These are phyloP conservation scores for Cenococcum geophilum DNA, from an alignment of 495 filamentous ascomycete species.

Conservation along the genomic window DNA sequence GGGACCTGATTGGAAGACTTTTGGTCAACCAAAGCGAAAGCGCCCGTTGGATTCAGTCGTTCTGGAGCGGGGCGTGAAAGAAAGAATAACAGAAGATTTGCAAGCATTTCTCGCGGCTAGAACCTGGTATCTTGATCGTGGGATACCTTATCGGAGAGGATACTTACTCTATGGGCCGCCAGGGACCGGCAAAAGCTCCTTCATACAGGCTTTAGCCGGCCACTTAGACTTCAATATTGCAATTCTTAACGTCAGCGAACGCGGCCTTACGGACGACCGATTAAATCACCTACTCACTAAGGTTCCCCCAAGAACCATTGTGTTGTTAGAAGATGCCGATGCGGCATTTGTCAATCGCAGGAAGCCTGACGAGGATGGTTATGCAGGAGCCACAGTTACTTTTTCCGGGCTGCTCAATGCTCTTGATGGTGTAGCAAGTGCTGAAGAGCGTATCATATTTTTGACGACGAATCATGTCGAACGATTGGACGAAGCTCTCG, in stretches of 20 bases:
- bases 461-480: constrained; percentile 94
- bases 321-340: constrained; percentile 91
- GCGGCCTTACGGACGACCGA: constrained; percentile 87
- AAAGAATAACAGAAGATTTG: constrained; percentile 76
- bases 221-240: constrained; percentile 91
- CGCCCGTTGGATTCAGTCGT: constrained; percentile 83
- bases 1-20: constrained; percentile 73
- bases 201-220: constrained; percentile 91
- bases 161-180: constrained; percentile 93
- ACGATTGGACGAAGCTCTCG: constrained; percentile 77
- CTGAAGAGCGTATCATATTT: constrained; percentile 88
- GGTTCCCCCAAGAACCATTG: constrained; percentile 75
- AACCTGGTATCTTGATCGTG: constrained; percentile 88
- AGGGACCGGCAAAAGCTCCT: constrained; percentile 91
- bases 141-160: constrained; percentile 89
- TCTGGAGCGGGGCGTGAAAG: constrained; percentile 77
- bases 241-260: constrained; percentile 87
- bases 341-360: constrained; percentile 77
- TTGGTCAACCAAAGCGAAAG: constrained; percentile 83
- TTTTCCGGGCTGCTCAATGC: constrained; percentile 94
- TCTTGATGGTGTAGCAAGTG: constrained; percentile 89
- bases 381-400: constrained; percentile 83
- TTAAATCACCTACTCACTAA: constrained; percentile 83
- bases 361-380: constrained; percentile 75
- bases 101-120: constrained; percentile 72